Evolutionary conservation across 2,329 filamentous ascomycete genomes (phyloP).

Genomic region (Magnaporthiopsis incrustans): DNA sequence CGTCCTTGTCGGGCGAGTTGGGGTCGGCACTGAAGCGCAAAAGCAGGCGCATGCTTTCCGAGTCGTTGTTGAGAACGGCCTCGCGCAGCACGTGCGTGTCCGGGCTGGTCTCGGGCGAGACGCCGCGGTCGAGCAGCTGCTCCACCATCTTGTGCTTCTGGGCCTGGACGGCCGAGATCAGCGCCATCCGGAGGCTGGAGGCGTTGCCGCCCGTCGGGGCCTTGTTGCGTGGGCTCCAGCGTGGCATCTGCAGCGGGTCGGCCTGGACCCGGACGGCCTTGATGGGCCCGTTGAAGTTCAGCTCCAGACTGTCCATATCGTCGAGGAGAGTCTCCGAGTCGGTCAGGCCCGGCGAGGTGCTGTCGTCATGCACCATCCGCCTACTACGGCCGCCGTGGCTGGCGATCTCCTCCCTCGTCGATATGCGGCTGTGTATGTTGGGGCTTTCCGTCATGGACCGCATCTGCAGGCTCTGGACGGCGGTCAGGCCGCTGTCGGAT

Average conservation of each 20-base stretch:
- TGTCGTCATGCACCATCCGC: constrained; percentile 17
- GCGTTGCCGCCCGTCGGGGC: constrained; percentile 28
- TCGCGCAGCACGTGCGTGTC: constrained; percentile 44
- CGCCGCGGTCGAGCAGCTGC: constrained; percentile 50
- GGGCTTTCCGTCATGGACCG: not conserved
- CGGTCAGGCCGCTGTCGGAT: constrained; percentile 4
- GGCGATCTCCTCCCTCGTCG: constrained; percentile 18
- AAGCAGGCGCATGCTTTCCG: constrained; percentile 45
- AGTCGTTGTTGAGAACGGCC: constrained; percentile 41
- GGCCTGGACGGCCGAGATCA: constrained; percentile 46
- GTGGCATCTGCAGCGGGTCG: constrained; percentile 42
- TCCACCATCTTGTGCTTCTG: constrained; percentile 49
- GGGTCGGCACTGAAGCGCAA: constrained; percentile 50
- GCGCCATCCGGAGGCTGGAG: constrained; percentile 35
- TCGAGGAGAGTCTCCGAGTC: constrained; percentile 26
- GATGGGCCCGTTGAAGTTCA: constrained; percentile 27
- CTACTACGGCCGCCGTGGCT: not conserved
- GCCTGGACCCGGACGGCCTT: constrained; percentile 41
- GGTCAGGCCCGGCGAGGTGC: constrained; percentile 19
- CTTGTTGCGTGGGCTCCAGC: constrained; percentile 40
- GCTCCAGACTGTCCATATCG: constrained; percentile 29
- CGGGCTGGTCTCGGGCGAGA: constrained; percentile 38
- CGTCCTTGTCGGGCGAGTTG: constrained; percentile 40
- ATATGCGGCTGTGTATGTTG: constrained; percentile 18
- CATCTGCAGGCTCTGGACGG: not conserved